Base-by-base conservation (phyloP, 1,284 basidiomycete species). In the Sporisorium graminicola region DNA sequence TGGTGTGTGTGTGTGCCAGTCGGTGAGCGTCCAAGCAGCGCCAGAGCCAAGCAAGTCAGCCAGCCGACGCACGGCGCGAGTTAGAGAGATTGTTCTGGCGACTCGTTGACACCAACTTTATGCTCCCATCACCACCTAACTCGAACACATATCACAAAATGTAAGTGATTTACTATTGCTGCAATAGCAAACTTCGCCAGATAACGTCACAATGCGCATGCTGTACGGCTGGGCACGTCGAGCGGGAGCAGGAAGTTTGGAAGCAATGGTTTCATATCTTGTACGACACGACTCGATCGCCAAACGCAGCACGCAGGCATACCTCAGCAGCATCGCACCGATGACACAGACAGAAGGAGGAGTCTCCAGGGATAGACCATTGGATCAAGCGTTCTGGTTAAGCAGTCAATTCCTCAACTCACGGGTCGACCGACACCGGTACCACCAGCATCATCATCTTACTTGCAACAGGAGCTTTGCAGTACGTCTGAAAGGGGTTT, bases 111-210 rank as follows among this genome's bases (percentile, higher is more conserved):
- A 49, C 31, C 51, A 52, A 55, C 50, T 40, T 60, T 37, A 37
- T 56, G 59, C 65, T 58, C 55, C 33, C 62, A 62, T 69, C 72
- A 74, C 63, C 62, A 68, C 62, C 65, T 63, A 55, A 56, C 58
- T 63, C 43, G 40, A 47, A 62, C 62, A 65, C 62, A 65, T 63
- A 43, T 20, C 20, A 35, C 65, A 74, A 59, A n/a, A 74, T 74
- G 72, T 74, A 74, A 74, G 72, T 74, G 26, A 7, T 31, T 13
- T 42, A 33, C 24, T 27, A 33, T 56, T 40, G 69, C 63, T 65
- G 51, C 58, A 63, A 63, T 49, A 63, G 55, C 55, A 53, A 44
- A 12, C 1, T 2, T 26, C 16, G 10, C 42, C 35, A 35, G 12
- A 13, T 54, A 42, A 18, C 44, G 29, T n/a, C n/a, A 16, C n/a